Evolutionary conservation across 2,329 filamentous ascomycete species (phyloP).

Genomic region (Colletotrichum paranaense): DNA sequence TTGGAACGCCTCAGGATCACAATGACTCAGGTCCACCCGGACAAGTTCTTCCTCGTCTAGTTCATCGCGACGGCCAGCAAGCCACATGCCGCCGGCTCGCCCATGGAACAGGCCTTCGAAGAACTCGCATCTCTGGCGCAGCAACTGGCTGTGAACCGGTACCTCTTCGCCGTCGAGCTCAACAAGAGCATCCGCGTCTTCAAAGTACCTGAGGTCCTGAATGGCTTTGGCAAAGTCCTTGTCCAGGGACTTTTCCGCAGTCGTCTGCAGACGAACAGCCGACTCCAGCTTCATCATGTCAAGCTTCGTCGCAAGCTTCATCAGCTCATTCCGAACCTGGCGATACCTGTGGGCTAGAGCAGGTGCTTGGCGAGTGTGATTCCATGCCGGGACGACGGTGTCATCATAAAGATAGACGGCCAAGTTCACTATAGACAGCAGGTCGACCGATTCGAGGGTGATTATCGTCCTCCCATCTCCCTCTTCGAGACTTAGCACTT

Average conservation of each 20-base stretch:
- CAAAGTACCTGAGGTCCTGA: constrained; percentile 76
- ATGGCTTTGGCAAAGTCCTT: constrained; percentile 78
- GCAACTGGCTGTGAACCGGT: constrained; percentile 78
- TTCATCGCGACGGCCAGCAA: constrained; percentile 73
- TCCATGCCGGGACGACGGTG: constrained; percentile 85
- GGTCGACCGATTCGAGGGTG: constrained; percentile 76
- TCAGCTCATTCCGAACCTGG: constrained; percentile 85
- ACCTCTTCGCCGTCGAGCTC: constrained; percentile 81
- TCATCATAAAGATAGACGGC: constrained; percentile 87
- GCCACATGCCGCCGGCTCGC: constrained; percentile 87
- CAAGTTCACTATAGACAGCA: constrained; percentile 83
- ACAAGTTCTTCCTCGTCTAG: constrained; percentile 57
- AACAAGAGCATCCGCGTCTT: constrained; percentile 82
- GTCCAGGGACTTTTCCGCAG: constrained; percentile 72
- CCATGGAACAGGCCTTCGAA: constrained; percentile 92
- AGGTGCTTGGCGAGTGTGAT: constrained; percentile 75
- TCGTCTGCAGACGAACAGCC: constrained; percentile 79
- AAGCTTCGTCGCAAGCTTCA: constrained; percentile 81
- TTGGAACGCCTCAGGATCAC: constrained; percentile 77
- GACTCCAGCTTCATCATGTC: constrained; percentile 79
- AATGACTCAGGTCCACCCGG: constrained; percentile 84
- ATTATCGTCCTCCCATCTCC: constrained; percentile 67
- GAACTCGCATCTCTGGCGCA: constrained; percentile 90
- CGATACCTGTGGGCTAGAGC: constrained; percentile 79
- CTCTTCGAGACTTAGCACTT: constrained; percentile 67